These are phyloP conservation scores for Chaetoceros tenuissimus DNA, from an alignment of 108 stramenopile species.

Conservation along the genomic window DNA sequence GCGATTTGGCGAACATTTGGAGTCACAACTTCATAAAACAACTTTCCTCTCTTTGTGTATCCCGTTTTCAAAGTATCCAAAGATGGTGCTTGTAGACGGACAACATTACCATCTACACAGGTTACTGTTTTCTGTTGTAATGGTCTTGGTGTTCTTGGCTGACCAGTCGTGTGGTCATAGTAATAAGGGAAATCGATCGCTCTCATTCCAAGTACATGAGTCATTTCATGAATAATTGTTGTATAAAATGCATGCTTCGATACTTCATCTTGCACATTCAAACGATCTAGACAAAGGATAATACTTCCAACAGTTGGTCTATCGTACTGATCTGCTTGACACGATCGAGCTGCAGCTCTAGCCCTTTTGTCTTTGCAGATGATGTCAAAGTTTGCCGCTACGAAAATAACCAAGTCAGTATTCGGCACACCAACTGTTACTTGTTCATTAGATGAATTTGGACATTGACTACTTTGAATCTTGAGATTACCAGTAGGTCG, in stretches of 20 bases:
- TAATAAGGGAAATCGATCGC: constrained; percentile 66
- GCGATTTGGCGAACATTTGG: constrained; percentile 63
- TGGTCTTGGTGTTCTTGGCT: constrained; percentile 53
- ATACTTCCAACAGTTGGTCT: constrained; percentile 74
- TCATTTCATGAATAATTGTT: constrained; percentile 63
- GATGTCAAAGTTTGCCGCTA: no score
- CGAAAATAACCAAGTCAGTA: no score
- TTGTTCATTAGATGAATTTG: no score
- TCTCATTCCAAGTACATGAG: constrained; percentile 62
- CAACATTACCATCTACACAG: constrained; percentile 76
- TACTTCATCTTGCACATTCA: constrained; percentile 44
- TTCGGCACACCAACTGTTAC: no score
- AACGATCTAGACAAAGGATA: constrained; percentile 55
- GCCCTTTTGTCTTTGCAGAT: no score
- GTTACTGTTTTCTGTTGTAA: constrained; percentile 51
- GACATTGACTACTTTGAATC: no score
- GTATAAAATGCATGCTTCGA: constrained; percentile 50
- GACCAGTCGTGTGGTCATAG: constrained; percentile 70
- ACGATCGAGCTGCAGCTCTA: no score
- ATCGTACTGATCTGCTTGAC: constrained; percentile 63
- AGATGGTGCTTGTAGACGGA: constrained; percentile 55
- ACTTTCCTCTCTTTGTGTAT: no score
- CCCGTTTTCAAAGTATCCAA: no score
- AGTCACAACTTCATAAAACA: no score
- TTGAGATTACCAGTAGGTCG: no score